Percentiles rank a stretch among this genome's conserved stretches.
Evolutionary conservation across 441 rosid genomes (phyloP).

Genomic region (Gossypium aridum): DNA sequence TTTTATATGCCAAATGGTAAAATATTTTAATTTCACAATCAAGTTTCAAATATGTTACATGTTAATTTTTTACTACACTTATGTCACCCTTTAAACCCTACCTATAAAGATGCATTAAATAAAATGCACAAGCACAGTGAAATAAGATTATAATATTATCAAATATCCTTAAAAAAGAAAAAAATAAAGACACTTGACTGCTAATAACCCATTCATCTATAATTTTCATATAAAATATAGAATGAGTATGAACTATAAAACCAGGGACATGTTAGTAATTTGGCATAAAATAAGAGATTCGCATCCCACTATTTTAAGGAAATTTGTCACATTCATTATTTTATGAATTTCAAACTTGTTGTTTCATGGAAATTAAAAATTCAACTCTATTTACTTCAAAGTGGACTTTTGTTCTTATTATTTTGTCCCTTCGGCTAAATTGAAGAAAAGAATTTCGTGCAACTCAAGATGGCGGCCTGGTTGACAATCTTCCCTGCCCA

Average conservation of each 20-base stretch:
- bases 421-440: conserved; percentile 16
- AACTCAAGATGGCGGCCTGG: conserved; percentile 16
- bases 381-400: conserved; percentile 27
- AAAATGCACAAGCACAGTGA: no score
- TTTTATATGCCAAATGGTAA: neutral
- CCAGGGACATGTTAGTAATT: neutral
- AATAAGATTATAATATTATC: no score
- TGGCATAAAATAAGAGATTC: neutral
- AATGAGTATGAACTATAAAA: neutral
- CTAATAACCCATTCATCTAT: no score
- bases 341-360: conserved; percentile 15
- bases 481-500: conserved; percentile 14
- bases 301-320: neutral
- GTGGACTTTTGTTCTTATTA: conserved; percentile 27
- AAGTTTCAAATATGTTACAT: no score
- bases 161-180: no score
- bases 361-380: conserved; percentile 28
- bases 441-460: conserved; percentile 8
- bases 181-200: no score
- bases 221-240: no score
- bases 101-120: no score
- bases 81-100: no score
- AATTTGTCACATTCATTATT: neutral
- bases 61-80: no score
- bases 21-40: no score